Evolutionary conservation across 1,139 yeast species (phyloP).

Genomic region (Casaregolazyma lundiana): DNA sequence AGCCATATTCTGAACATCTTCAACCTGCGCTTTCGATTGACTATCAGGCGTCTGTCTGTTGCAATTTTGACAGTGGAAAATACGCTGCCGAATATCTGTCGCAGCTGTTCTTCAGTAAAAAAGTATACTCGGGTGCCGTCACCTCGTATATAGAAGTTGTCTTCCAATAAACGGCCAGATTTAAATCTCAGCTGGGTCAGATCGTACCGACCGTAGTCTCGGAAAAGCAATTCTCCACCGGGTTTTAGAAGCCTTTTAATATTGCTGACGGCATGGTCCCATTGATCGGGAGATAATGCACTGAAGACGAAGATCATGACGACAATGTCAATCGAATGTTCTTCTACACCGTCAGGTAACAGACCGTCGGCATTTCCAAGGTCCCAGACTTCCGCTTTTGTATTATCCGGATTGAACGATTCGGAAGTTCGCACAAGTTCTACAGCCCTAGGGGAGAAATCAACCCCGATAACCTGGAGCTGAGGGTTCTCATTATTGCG

Average conservation of each 20-base stretch:
- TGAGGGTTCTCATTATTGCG: slow-evolving; percentile 76
- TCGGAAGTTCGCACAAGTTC: slow-evolving; percentile 63
- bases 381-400: slow-evolving; percentile 94
- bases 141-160: slow-evolving; percentile 92
- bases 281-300: slow-evolving; percentile 88
- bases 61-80: slow-evolving; percentile 73
- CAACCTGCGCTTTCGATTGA: slow-evolving; percentile 83
- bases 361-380: slow-evolving; percentile 68
- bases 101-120: slow-evolving; percentile 88
- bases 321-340: slow-evolving; percentile 80
- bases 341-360: slow-evolving; percentile 80
- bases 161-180: slow-evolving; percentile 79
- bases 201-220: slow-evolving; percentile 96
- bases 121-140: slow-evolving; percentile 97
- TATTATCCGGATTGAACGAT: slow-evolving; percentile 56
- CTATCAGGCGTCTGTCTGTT: slow-evolving; percentile 84
- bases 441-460: slow-evolving; percentile 85
- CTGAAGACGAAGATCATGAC: slow-evolving; percentile 92
- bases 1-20: slow-evolving; percentile 98
- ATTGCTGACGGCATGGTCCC: slow-evolving; percentile 76
- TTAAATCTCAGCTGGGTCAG: slow-evolving; percentile 93
- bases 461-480: slow-evolving; percentile 76
- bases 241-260: slow-evolving; percentile 74
- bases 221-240: slow-evolving; percentile 81
- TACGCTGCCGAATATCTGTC: slow-evolving; percentile 62